phyloP scores from a whole-genome alignment of 1,139 yeast species.

The Yamadazyma taylorii region DNA sequence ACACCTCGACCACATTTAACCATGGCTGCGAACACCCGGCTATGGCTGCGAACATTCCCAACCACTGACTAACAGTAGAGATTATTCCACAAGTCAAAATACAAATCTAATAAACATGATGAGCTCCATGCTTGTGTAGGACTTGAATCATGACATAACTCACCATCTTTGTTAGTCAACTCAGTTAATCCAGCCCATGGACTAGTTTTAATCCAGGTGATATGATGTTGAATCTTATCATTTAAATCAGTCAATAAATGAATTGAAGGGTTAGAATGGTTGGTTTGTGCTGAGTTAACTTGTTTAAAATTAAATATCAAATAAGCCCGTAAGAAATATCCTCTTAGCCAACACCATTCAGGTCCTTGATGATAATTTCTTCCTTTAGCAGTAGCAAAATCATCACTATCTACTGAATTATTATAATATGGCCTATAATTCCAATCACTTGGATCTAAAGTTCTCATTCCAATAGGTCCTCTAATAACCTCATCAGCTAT shows the following conservation, averaged over 20 bases:
- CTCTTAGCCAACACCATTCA: constrained; percentile 95
- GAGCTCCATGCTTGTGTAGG: constrained; percentile 98
- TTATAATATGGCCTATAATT: constrained; percentile 88
- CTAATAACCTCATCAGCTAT: constrained; percentile 72
- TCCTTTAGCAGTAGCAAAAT: constrained; percentile 93
- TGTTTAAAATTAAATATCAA: constrained; percentile 50
- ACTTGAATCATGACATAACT: constrained; percentile 76
- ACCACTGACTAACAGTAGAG: not conserved
- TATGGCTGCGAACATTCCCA: too few species aligned
- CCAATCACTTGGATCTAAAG: constrained; percentile 88
- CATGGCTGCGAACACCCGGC: too few species aligned
- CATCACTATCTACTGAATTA: constrained; percentile 77
- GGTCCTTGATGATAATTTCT: constrained; percentile 98
- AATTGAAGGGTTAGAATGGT: constrained; percentile 28
- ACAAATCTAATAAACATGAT: constrained; percentile 79
- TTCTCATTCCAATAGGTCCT: constrained; percentile 91
- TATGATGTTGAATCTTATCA: constrained; percentile 61
- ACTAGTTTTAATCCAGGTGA: constrained; percentile 66
- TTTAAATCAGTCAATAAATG: constrained; percentile 41
- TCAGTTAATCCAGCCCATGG: constrained; percentile 96
- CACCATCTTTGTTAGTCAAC: constrained; percentile 86
- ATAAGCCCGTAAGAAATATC: constrained; percentile 82
- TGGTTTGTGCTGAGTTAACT: constrained; percentile 22
- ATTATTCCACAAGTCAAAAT: constrained; percentile 56
- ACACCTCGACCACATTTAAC: too few species aligned